Base-by-base conservation (phyloP, 2,329 filamentous ascomycete species). In the Massarina eburnea region DNA sequence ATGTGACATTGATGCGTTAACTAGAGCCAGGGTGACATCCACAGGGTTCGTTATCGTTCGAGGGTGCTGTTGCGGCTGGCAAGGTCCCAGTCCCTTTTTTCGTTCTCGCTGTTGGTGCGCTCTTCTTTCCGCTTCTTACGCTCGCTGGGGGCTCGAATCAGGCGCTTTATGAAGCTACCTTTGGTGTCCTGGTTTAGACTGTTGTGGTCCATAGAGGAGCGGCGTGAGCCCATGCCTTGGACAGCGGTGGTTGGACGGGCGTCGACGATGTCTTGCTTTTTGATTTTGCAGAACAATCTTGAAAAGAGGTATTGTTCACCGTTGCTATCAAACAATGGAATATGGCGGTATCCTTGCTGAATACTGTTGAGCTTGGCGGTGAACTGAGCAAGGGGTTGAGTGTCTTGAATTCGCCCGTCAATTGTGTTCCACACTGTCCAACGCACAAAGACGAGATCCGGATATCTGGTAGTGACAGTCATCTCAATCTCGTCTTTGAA, bases 221-320 rank as follows among this genome's bases (percentile, higher is more conserved):
- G 56, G 30, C 57, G 57, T 19, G 61, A 66, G 27, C 56, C 48
- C 34, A 45, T 49, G 30, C 51, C 51, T 22, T 56, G 51, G 12
- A 54, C 36, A 6, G 52, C 45, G 39, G 55, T 46, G 43, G 67
- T 59, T 19, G 60, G 57, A 22, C 52, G 51, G 12, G 76, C 70
- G 26, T 76, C 67, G 20, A 77, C 58, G 18, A 75, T 70, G 5
- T 78, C 74, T 49, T 81, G 75, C 54, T 83, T 87, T 57, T 84
- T 84, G 72, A 97, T 88, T 62, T 85, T 86, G 75, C 91, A 96
- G 71, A 97, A 96, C 14, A 99, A 77, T 9, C 91, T 95, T 2
- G 94, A 96, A 72, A 96, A 96, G 34, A 96, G 80, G 67, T 95
- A 97, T 59, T 91, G 89, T 59, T 96, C 91, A 49, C 91, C 94